A percentile compares a stretch with the other conserved stretches of the same genome.
phyloP scores from a whole-genome alignment of 2,329 filamentous ascomycete genomes.

The Aspergillus candidus region DNA sequence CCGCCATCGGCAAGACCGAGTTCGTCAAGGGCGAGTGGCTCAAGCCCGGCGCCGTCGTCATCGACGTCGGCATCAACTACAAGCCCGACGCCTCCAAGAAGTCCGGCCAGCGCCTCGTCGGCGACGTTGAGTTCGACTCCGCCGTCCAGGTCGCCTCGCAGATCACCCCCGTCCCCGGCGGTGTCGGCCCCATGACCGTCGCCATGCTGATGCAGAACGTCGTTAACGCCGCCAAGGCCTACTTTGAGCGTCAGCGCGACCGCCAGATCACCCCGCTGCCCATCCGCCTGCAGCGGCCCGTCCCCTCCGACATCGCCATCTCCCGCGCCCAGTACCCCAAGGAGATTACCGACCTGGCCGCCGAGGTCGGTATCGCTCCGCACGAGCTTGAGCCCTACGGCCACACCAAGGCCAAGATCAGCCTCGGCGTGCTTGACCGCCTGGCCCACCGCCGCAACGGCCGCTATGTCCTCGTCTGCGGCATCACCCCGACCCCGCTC shows the following conservation, averaged over 20 bases:
- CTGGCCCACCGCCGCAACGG: conserved; percentile 83
- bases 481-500: conserved; percentile 92
- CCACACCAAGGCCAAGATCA: conserved; percentile 92
- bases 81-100: conserved; percentile 84
- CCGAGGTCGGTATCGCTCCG: conserved; percentile 79
- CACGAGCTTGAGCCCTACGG: conserved; percentile 93
- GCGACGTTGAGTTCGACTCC: conserved; percentile 87
- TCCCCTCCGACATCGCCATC: conserved; percentile 93
- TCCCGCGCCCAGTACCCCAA: conserved; percentile 89
- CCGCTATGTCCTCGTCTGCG: conserved; percentile 85
- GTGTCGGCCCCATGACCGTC: conserved; percentile 97
- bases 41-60: conserved; percentile 89
- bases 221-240: conserved; percentile 72
- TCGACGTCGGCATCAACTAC: conserved; percentile 97
- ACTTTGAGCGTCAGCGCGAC: conserved; percentile 76
- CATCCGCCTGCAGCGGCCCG: conserved; percentile 68
- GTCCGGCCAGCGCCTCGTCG: conserved; percentile 84
- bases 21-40: conserved; percentile 95
- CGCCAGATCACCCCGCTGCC: conserved; percentile 77
- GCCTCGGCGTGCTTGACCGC: conserved; percentile 72
- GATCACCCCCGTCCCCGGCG: conserved; percentile 93
- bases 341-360: conserved; percentile 74
- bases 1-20: conserved; percentile 78
- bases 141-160: conserved; percentile 79
- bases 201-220: conserved; percentile 98